Evolutionary conservation across 345 rosid species (phyloP).

Genomic region (Eucalyptus pauciflora): DNA sequence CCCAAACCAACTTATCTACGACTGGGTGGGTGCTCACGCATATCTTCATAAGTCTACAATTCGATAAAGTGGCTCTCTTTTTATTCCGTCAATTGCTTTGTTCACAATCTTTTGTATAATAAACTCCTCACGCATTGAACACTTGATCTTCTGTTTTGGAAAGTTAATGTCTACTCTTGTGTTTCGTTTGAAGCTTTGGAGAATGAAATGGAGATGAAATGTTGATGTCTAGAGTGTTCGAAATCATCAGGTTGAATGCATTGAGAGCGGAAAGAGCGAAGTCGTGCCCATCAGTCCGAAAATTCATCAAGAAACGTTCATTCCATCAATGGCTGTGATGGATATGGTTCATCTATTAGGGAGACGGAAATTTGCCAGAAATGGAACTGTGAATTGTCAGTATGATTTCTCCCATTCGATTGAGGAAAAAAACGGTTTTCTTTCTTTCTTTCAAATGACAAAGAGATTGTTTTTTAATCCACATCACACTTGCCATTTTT

Average conservation of each 20-base stretch:
- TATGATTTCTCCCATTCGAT: background rate
- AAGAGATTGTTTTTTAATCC: background rate
- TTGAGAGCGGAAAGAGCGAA: background rate
- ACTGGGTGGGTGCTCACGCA: background rate
- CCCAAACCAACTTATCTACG: too few relatives aligned
- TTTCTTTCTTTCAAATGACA: background rate
- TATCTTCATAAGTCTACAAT: background rate
- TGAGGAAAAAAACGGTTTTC: accelerated
- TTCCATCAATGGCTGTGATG: background rate
- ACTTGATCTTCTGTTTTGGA: background rate
- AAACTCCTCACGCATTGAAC: background rate
- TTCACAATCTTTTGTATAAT: background rate
- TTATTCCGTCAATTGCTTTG: background rate
- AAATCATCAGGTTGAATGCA: background rate
- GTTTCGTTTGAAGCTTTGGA: background rate
- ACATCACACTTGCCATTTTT: background rate
- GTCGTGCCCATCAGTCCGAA: background rate
- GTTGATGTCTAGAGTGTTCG: background rate
- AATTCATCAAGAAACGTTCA: background rate
- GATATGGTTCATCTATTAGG: background rate
- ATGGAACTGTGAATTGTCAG: background rate
- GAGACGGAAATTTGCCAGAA: background rate
- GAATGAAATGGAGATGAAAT: background rate
- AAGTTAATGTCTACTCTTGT: background rate
- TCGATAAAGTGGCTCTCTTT: background rate